Base-by-base conservation (phyloP, 2,329 filamentous ascomycete species). In the Diaporthe batatas region DNA sequence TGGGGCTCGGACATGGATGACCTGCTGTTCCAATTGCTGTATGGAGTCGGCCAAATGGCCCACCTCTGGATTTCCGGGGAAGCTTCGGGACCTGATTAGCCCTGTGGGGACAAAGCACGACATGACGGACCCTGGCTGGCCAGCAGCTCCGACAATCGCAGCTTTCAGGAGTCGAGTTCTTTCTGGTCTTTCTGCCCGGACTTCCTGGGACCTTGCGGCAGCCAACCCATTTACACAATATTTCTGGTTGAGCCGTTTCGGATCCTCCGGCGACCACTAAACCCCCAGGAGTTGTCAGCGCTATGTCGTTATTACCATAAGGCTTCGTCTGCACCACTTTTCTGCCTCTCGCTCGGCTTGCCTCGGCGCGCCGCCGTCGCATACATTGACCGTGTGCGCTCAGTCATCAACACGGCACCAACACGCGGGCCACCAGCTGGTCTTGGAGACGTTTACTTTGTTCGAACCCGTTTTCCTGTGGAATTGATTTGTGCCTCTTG, bases 141-240 rank as follows among this genome's bases (percentile, higher is more conserved):
- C 44, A 51, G 62, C 62, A 36, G 44, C 62, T 65, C 62, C 62
- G 62, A 65, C 62, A 65, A 65, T 65, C 62, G 62, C 62, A 65
- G 62, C 62, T 51, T 64, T 18, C 62, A 65, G 44, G 62, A 65
- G 44, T 51, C 36, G 18, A 64, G 42, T 51, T 65, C 59, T 65
- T 51, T 51, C 62, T 65, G 42, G 36, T 65, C 59, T 65, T 51
- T 51, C 62, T 65, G 62, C 62, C 62, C 62, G 25, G 25, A 51
- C 36, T 65, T 65, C 62, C 62, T 32, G 11, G 8, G 62, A 32
- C 36, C 62, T 34, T 36, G 62, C 11, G 42, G 29, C n/a, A 42
- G 49, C 44, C 51, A 44, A 65, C 59, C 49, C 59, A 51, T 65
- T 49, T n/a, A 25, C 59, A 36, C 59, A 65, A 36, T 36, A 32